phyloP scores from a whole-genome alignment of 306 rosid species.

The Delonix regia region DNA sequence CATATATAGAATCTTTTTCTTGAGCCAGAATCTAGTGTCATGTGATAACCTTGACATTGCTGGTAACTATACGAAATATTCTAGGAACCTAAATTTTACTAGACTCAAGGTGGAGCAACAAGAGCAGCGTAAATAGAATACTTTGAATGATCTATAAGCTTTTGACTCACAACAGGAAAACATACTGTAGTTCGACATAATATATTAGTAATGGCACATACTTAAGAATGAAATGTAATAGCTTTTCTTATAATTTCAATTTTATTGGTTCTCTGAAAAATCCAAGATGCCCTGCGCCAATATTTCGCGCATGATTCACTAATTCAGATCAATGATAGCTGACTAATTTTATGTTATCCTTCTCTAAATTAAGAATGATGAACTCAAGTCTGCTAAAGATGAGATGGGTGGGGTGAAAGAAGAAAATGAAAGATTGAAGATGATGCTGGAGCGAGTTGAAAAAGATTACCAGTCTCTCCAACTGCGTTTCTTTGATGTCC shows the following conservation, averaged over 20 bases:
- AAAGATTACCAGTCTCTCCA: constrained; percentile 63
- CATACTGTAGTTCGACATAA: not conserved
- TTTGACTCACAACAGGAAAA: not conserved
- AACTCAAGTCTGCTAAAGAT: constrained; percentile 50
- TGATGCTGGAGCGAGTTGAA: constrained; percentile 45
- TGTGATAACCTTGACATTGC: not conserved
- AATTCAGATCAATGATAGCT: not conserved
- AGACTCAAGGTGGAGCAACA: not conserved
- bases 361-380: constrained; percentile 48
- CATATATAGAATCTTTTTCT: no score
- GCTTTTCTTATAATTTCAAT: constrained; percentile 5
- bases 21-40: not conserved
- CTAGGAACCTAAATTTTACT: not conserved
- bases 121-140: not conserved
- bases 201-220: not conserved
- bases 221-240: not conserved
- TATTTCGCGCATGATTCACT: not conserved
- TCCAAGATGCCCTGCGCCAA: not conserved
- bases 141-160: not conserved
- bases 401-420: constrained; percentile 68
- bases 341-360: not conserved
- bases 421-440: constrained; percentile 70
- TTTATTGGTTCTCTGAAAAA: not conserved
- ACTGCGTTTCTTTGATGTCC: constrained; percentile 48
- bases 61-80: not conserved